These are phyloP conservation scores for Pleurotus tuber-regium DNA, from an alignment of 768 basidiomycete species.

Conservation along the genomic window DNA sequence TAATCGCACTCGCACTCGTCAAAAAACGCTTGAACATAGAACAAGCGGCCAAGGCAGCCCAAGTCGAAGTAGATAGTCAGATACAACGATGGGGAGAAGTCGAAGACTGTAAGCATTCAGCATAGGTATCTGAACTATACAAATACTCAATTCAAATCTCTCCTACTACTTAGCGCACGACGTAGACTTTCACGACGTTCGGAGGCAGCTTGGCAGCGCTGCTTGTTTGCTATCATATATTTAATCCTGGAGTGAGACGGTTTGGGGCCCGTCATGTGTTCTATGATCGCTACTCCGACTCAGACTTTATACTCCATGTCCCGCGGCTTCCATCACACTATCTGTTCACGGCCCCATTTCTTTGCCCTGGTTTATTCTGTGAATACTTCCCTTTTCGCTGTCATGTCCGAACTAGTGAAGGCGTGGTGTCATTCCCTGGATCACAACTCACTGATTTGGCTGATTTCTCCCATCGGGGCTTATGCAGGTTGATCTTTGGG, in stretches of 20 bases:
- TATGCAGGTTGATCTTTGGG: neutral
- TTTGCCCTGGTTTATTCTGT: too few species aligned
- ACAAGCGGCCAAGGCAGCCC: slow-evolving; percentile 78
- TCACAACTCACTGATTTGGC: neutral
- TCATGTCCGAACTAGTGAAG: neutral
- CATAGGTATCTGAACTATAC: neutral
- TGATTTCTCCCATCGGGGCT: slow-evolving; percentile 8
- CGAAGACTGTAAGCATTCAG: slow-evolving; percentile 80
- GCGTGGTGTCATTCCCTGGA: neutral
- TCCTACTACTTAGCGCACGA: slow-evolving; percentile 74
- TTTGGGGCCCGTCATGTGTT: slow-evolving; percentile 2
- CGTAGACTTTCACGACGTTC: slow-evolving; percentile 93
- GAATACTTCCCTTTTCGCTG: slow-evolving; percentile 1
- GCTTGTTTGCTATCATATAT: slow-evolving; percentile 54
- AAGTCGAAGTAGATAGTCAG: slow-evolving; percentile 94
- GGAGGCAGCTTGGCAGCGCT: slow-evolving; percentile 81
- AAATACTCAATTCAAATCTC: slow-evolving; percentile 11
- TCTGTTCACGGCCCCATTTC: neutral
- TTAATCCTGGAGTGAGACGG: slow-evolving; percentile 14
- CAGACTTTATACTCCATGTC: neutral
- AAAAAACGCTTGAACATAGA: slow-evolving; percentile 76
- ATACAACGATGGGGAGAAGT: slow-evolving; percentile 99
- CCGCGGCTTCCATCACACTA: slow-evolving; percentile 3
- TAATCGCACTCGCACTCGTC: slow-evolving; percentile 84
- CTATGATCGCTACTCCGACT: neutral